Evolutionary conservation across 345 rosid genomes (phyloP).

Genomic region (Rhizophora apiculata): DNA sequence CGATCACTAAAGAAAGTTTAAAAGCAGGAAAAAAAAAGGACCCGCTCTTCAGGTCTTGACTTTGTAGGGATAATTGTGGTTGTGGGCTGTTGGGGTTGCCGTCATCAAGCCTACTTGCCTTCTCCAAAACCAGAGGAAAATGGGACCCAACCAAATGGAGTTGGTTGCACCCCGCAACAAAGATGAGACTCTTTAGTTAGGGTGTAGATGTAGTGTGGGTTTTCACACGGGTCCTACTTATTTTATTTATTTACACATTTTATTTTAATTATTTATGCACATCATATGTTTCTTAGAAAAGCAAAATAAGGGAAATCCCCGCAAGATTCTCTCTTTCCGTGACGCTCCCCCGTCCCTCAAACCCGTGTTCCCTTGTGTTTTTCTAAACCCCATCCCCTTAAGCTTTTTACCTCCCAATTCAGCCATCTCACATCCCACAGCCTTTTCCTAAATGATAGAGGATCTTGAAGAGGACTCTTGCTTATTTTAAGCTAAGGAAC

Average conservation of each 20-base stretch:
- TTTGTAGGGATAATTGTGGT: conserved; percentile 10
- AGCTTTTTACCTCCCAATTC: background rate
- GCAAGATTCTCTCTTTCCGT: too few species aligned
- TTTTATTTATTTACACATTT: too few species aligned
- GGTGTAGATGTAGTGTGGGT: too few species aligned
- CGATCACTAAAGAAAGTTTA: background rate
- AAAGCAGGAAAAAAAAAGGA: background rate
- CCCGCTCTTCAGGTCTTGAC: background rate
- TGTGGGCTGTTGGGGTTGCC: conserved; percentile 1
- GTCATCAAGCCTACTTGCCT: conserved; percentile 19
- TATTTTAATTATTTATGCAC: too few species aligned
- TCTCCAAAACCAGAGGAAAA: conserved; percentile 34
- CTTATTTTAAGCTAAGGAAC: background rate
- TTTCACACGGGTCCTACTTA: too few species aligned
- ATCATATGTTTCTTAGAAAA: too few species aligned
- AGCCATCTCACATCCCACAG: background rate
- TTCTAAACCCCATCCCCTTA: too few species aligned
- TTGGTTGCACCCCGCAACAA: background rate
- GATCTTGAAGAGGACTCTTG: background rate
- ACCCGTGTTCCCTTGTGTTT: too few species aligned
- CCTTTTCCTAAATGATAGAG: conserved; percentile 4
- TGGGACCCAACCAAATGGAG: conserved; percentile 9
- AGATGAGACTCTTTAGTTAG: too few species aligned
- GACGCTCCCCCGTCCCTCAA: too few species aligned
- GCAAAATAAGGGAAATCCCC: too few species aligned